Base-by-base conservation (phyloP, 345 rosid species). In the Eucalyptus grandis region DNA sequence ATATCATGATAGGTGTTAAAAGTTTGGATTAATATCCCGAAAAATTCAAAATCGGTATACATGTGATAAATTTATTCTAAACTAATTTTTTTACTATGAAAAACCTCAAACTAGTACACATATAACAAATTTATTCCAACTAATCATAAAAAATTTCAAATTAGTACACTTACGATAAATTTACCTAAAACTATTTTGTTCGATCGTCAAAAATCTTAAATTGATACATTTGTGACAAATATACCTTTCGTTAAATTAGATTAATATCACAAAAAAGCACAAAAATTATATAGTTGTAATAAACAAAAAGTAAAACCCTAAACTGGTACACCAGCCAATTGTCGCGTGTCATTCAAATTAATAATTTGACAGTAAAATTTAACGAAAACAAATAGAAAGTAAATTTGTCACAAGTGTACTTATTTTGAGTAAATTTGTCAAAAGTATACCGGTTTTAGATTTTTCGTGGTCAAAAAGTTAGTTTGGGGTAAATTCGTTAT, bases 111-210 rank as follows among this genome's bases (percentile, higher is more conserved):
- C 1, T 1, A 53, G 2, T 8, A 53, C 0, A 53, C 1, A 4
- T 4, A 1, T 21, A 2, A 53, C 0, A 21, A 53, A 53, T 53
- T 53, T 21, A 53, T 53, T 53, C 11, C 5, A 53, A 53, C 26
- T 8, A 1, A 53, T 53, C 26, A 53, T 53, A 53, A 4, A 53
- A 53, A 53, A 19, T 4, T 5, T 21, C 5, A 53, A 53, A 53
- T 0, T 0, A 0, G 1, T 4, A 19, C 1, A 53, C 5, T 8
- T 8, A 2, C 8, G 26, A 19, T 1, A 53, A 53, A 53, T 53
- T 53, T 21, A 53, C 2, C 26, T 0, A 21, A 53, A 53, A 53
- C 0, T 19, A 53, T 21, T 53, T 53, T 21, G 2, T 53, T 53
- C 0, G 26, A 53, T 53, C 0, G 1, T 1, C 5, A 53, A 53